Percentiles rank a stretch among this genome's conserved stretches.
phyloP scores from a whole-genome alignment of 164 flowering plant genomes.

The Vitis vinifera region DNA sequence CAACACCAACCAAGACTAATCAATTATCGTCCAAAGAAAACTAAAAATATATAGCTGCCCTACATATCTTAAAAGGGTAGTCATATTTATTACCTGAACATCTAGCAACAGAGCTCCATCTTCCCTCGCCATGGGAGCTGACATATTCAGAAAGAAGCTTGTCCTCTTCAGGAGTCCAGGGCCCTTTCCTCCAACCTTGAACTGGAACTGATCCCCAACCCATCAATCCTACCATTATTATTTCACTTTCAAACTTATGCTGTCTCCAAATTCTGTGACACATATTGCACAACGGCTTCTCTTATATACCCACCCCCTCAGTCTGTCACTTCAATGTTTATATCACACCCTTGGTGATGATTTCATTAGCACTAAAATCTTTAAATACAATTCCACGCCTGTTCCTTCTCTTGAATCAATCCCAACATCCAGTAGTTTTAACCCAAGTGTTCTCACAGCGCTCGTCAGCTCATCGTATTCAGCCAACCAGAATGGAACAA shows the following conservation, averaged over 20 bases:
- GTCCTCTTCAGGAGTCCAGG: constrained; percentile 70
- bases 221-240: constrained; percentile 17
- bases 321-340: background rate
- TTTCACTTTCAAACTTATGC: background rate
- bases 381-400: constrained; percentile 1
- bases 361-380: constrained; percentile 8
- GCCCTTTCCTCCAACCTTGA: constrained; percentile 64
- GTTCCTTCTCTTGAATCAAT: no score
- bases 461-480: background rate
- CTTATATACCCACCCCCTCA: constrained; percentile 14
- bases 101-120: constrained; percentile 59
- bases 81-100: constrained; percentile 38
- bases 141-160: constrained; percentile 49
- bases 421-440: background rate
- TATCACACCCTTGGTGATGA: background rate
- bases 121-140: constrained; percentile 53
- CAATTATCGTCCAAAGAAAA: background rate
- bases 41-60: background rate
- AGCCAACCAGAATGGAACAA: constrained; percentile 12
- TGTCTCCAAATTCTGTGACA: constrained; percentile 20
- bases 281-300: background rate
- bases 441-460: constrained; percentile 13
- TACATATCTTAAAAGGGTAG: background rate
- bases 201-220: constrained; percentile 21
- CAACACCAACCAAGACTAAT: background rate